Conservation (phyloP, 345 rosid genomes). For the Brassica carinata region DNA sequence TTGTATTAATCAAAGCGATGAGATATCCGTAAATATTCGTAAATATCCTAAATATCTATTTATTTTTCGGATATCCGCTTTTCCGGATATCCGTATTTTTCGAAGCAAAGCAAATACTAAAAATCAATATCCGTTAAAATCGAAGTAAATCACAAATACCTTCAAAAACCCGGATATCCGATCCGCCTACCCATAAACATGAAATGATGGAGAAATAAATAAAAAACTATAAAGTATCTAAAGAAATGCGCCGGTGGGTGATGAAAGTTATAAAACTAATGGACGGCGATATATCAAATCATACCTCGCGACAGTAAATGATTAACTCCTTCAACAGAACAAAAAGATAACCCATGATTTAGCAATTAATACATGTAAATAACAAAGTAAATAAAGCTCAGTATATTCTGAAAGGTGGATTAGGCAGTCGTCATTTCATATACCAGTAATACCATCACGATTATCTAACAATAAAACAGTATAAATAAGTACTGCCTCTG, state of each 20-base stretch:
- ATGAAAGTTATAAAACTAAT: background rate
- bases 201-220: background rate
- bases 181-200: background rate
- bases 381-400: background rate
- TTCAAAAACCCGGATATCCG: no score
- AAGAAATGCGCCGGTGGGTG: background rate
- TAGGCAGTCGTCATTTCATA: background rate
- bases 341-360: background rate
- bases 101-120: no score
- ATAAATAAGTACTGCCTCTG: background rate
- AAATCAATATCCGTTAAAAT: no score
- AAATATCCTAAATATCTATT: no score
- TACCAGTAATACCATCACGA: background rate
- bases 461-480: background rate
- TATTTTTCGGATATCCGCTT: no score
- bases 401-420: background rate
- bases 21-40: no score
- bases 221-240: background rate
- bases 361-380: background rate
- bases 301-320: background rate
- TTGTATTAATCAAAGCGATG: no score
- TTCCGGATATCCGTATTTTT: no score
- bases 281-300: background rate
- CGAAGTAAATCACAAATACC: no score
- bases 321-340: background rate